phyloP scores from a whole-genome alignment of 2,329 filamentous ascomycete genomes.

The Colletotrichum australisinense region DNA sequence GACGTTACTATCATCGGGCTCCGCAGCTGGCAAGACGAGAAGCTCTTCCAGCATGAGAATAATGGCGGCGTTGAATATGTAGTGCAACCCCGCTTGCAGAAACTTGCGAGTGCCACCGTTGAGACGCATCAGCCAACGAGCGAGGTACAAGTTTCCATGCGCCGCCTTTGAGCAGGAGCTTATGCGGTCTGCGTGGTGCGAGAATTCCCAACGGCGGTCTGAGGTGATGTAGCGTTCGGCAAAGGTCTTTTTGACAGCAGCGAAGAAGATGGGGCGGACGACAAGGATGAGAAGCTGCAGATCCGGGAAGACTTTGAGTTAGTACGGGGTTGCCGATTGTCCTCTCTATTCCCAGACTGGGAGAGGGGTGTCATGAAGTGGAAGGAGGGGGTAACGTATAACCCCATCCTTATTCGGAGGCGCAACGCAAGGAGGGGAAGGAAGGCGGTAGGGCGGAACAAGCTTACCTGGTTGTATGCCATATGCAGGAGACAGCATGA shows the following conservation, averaged over 20 bases:
- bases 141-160: conserved; percentile 57
- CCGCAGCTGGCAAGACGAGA: conserved; percentile 44
- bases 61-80: conserved; percentile 62
- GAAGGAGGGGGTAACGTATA: neutral
- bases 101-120: conserved; percentile 51
- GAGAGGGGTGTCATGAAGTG: neutral
- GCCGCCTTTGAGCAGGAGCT: conserved; percentile 56
- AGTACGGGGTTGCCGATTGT: neutral
- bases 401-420: neutral
- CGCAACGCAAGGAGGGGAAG: conserved; percentile 42
- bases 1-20: conserved; percentile 49
- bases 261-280: conserved; percentile 59
- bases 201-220: conserved; percentile 41
- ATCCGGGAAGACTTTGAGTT: neutral
- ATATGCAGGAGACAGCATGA: conserved; percentile 60
- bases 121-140: conserved; percentile 50
- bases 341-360: neutral
- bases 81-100: conserved; percentile 57
- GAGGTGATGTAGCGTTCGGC: conserved; percentile 50
- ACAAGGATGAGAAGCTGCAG: conserved; percentile 59
- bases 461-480: conserved; percentile 52
- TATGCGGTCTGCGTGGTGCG: conserved; percentile 46
- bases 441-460: neutral
- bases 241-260: conserved; percentile 58
- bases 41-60: conserved; percentile 59